These are phyloP conservation scores for Iris macrosiphon DNA, from an alignment of 106 monocot species.

Conservation along the genomic window DNA sequence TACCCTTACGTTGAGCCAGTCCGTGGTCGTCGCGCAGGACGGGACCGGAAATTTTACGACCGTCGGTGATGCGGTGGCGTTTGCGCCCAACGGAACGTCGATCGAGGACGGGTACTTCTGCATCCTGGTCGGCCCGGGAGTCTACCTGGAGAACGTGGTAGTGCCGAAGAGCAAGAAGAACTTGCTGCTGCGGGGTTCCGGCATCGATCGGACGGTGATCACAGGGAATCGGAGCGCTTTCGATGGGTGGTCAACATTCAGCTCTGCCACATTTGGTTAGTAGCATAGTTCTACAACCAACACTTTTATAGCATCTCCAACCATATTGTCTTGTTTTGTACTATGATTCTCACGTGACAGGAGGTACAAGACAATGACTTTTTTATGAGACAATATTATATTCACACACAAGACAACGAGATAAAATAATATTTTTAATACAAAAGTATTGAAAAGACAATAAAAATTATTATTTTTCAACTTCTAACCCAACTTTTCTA, in stretches of 20 bases:
- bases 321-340: too few species aligned
- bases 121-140: not conserved
- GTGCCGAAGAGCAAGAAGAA: not conserved
- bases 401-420: too few species aligned
- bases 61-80: conserved; percentile 24
- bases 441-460: too few species aligned
- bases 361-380: too few species aligned
- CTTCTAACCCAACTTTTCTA: too few species aligned
- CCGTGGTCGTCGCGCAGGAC: conserved; percentile 43
- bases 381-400: too few species aligned
- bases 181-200: not conserved
- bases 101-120: conserved; percentile 5
- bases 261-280: conserved; percentile 10
- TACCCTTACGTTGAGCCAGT: too few species aligned
- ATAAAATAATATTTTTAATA: too few species aligned
- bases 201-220: not conserved
- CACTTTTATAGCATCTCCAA: too few species aligned
- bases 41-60: conserved; percentile 44
- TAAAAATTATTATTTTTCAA: too few species aligned
- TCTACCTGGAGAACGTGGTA: conserved; percentile 8
- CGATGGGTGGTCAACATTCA: conserved; percentile 4
- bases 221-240: not conserved
- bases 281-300: too few species aligned
- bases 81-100: conserved; percentile 16
- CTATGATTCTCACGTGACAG: too few species aligned